Conservation (phyloP, 805 yeast species). For the Zygotorulaspora sp. region DNA sequence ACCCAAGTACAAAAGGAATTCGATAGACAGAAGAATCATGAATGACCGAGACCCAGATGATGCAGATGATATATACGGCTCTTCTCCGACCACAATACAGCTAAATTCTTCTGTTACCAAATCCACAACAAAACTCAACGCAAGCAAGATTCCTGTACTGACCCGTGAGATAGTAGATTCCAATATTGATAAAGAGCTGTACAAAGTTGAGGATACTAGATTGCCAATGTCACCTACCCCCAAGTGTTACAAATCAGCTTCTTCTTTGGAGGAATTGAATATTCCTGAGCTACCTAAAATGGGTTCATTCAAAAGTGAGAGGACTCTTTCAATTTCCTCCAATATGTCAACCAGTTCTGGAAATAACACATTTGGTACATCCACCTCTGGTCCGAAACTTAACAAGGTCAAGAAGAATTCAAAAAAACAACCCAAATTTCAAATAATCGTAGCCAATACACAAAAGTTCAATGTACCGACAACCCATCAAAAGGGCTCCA, state of each 20-base stretch:
- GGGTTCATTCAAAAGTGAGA: constrained; percentile 35
- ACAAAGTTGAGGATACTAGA: constrained; percentile 16
- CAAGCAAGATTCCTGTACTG: constrained; percentile 19
- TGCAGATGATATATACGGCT: constrained; percentile 28
- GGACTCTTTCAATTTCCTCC: constrained; percentile 10
- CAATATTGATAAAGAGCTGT: constrained; percentile 23
- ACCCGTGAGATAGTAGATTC: constrained; percentile 11
- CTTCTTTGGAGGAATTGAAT: constrained; percentile 13
- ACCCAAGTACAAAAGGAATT: not conserved
- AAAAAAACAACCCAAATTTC: constrained; percentile 33
- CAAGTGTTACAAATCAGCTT: constrained; percentile 16
- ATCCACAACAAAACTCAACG: constrained; percentile 22
- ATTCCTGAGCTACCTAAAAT: constrained; percentile 36
- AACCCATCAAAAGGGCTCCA: constrained; percentile 15
- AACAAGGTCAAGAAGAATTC: constrained; percentile 20
- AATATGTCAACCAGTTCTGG: constrained; percentile 3
- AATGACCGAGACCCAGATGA: constrained; percentile 11
- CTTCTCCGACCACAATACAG: constrained; percentile 37
- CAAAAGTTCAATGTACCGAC: constrained; percentile 29
- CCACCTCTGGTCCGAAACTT: constrained; percentile 5
- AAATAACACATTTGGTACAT: not conserved
- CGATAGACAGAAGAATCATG: not conserved
- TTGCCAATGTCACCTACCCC: constrained; percentile 34
- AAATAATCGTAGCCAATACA: constrained; percentile 35
- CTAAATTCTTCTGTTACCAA: constrained; percentile 34